Evolutionary conservation across 177 flowering plant species (phyloP).

Genomic region (Vitis hybrid): DNA sequence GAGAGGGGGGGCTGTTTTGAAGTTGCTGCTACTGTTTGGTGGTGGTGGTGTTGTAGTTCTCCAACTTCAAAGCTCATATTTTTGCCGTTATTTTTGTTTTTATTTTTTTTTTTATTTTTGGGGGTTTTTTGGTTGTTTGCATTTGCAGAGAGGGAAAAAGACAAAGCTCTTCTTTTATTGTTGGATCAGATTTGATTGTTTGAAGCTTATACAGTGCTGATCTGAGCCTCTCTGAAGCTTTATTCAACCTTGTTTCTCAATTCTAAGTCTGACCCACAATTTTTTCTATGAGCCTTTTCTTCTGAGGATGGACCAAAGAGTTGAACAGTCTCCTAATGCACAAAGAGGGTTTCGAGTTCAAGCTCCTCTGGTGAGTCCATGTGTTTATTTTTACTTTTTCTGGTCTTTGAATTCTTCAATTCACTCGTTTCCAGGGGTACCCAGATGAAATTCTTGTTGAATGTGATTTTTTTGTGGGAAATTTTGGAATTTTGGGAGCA

Average conservation of each 20-base stretch:
- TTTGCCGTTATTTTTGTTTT: no score
- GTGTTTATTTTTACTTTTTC: not conserved
- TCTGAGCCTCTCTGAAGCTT: constrained; percentile 24
- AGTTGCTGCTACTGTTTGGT: no score
- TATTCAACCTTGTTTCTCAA: constrained; percentile 5
- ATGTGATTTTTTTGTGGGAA: constrained; percentile 1
- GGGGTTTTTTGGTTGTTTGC: constrained; percentile 21
- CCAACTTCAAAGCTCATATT: constrained; percentile 3
- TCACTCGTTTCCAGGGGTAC: constrained; percentile 5
- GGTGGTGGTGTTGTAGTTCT: not conserved
- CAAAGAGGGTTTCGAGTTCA: constrained; percentile 69
- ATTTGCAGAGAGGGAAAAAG: constrained; percentile 29
- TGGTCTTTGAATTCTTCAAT: not conserved
- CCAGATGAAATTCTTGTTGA: constrained; percentile 14
- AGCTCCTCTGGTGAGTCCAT: constrained; percentile 74
- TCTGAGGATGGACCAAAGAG: constrained; percentile 47
- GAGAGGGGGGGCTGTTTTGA: no score
- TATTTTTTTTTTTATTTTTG: not conserved
- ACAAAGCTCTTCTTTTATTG: constrained; percentile 1
- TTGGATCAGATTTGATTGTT: constrained; percentile 27
- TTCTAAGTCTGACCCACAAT: not conserved
- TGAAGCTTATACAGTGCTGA: constrained; percentile 23
- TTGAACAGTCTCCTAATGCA: constrained; percentile 50
- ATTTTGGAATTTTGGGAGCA: not conserved
- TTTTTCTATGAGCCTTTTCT: constrained; percentile 26